A percentile compares a stretch with the other conserved stretches of the same genome.
Evolutionary conservation across 176 grass and related monocot genomes (phyloP).

Genomic region (Oryza meyeriana): DNA sequence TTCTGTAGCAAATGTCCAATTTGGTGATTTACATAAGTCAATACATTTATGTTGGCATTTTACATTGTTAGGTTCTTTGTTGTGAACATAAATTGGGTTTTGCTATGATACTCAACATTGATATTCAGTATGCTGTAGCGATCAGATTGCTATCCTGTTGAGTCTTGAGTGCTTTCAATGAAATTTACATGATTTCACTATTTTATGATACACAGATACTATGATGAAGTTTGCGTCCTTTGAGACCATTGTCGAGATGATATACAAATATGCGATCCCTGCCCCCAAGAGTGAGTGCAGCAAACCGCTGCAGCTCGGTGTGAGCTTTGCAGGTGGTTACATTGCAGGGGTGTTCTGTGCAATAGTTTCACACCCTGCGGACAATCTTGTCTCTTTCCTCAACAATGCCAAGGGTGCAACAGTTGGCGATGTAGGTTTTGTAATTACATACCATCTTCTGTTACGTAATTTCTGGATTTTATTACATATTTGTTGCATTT

Average conservation of each 20-base stretch:
- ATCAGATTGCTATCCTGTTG: neutral
- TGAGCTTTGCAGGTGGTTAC: constrained; percentile 84
- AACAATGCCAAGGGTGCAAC: constrained; percentile 73
- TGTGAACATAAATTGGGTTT: neutral
- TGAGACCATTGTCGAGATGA: constrained; percentile 64
- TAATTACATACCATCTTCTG: neutral
- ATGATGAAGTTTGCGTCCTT: constrained; percentile 93
- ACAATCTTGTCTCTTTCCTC: constrained; percentile 79
- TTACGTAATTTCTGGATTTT: neutral
- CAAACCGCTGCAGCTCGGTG: constrained; percentile 68
- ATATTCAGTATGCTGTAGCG: neutral
- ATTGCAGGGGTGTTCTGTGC: constrained; percentile 71
- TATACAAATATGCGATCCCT: constrained; percentile 69
- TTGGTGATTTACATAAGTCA: neutral
- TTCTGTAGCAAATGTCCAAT: constrained; percentile 13
- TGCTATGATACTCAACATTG: neutral
- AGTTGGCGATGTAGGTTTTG: constrained; percentile 58
- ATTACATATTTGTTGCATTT: neutral
- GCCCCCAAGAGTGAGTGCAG: constrained; percentile 69
- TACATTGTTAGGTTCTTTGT: neutral
- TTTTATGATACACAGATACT: constrained; percentile 51
- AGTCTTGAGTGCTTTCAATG: neutral
- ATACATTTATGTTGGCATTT: neutral
- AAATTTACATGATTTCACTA: neutral
- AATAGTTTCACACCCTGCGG: constrained; percentile 75